Base-by-base conservation (phyloP, 805 yeast species). In the Lachancea fermentati region DNA sequence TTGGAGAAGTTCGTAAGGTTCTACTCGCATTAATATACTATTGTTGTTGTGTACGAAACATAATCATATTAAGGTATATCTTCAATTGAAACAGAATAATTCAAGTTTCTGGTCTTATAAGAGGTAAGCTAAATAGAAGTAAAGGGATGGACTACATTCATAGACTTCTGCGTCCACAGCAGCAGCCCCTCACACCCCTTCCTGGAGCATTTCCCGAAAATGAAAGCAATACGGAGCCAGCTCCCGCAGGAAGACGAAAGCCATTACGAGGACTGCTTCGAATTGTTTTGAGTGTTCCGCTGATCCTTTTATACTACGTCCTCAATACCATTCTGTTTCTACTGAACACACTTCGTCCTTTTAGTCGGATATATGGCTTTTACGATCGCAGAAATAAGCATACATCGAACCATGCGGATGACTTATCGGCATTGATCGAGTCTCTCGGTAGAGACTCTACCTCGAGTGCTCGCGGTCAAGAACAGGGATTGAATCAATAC, bases 1-100 rank as follows among this genome's bases (percentile, higher is more conserved):
- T 71, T 74, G 2, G 65, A 65, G 38, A 49, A 39, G 32, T 59
- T 71, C 28, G 45, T 41, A 25, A 50, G 44, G 36, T 52, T 44
- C 22, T 39, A 12, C 5, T 17, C 24, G 8, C 35, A 18, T 16
- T 16, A 32, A 17, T 30, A 18, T 8, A 32, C 35, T 15, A 7
- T 22, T 22, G 26, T 29, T 12, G 14, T n/a, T 29, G 15, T n/a
- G 15, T 29, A 29, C 31, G 31, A 29, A 29, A 29, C 8, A 8
- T 29, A 29, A 22, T 22, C 26, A 22, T 22, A 22, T 22, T 22
- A 22, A 22, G 11, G 11, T 22, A 22, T 7, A 11, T 7, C 9
- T 11, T 22, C 11, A 7, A 22, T 22, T 24, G 12, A n/a, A n/a
- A n/a, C n/a, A n/a, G n/a, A n/a, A n/a, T n/a, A n/a, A n/a, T n/a